These are phyloP conservation scores for Komagataella mondaviorum DNA, from an alignment of 805 yeast genomes.

Conservation along the genomic window DNA sequence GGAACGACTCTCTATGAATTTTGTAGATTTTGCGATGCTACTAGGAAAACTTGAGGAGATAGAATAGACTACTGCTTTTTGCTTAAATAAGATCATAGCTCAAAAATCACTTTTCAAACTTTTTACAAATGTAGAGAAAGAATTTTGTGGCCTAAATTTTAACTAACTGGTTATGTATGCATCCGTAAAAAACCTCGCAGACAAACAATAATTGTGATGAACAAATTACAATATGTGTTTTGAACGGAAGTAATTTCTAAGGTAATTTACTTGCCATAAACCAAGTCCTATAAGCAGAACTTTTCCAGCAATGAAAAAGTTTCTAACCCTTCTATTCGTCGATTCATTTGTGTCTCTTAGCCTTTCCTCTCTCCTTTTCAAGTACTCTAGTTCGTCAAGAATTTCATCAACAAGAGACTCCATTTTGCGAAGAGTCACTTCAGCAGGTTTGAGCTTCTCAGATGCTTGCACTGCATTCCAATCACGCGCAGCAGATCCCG, in stretches of 20 bases:
- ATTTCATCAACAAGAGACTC: constrained; percentile 82
- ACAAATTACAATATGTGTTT: constrained; percentile 51
- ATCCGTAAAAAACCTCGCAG: neutral
- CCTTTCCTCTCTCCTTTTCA: constrained; percentile 79
- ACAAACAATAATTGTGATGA: neutral
- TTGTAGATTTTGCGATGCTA: constrained; percentile 31
- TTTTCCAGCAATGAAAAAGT: constrained; percentile 64
- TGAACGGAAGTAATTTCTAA: constrained; percentile 84
- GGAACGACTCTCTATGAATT: constrained; percentile 19
- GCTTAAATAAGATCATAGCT: neutral
- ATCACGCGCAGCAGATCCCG: constrained; percentile 95
- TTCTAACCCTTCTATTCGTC: constrained; percentile 84
- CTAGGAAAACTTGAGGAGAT: constrained; percentile 34
- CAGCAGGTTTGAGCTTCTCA: constrained; percentile 87
- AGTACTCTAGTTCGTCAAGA: constrained; percentile 64
- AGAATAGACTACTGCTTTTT: constrained; percentile 5
- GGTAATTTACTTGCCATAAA: constrained; percentile 83
- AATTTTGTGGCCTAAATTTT: neutral
- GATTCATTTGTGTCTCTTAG: constrained; percentile 95
- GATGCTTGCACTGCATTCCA: constrained; percentile 92
- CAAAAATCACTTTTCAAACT: neutral
- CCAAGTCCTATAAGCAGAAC: constrained; percentile 67
- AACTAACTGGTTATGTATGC: neutral
- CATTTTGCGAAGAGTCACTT: constrained; percentile 76
- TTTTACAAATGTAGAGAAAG: neutral